Evolutionary conservation across 139 green algal genomes (phyloP).

Genomic region (Cymbomonas tetramitiformis): DNA sequence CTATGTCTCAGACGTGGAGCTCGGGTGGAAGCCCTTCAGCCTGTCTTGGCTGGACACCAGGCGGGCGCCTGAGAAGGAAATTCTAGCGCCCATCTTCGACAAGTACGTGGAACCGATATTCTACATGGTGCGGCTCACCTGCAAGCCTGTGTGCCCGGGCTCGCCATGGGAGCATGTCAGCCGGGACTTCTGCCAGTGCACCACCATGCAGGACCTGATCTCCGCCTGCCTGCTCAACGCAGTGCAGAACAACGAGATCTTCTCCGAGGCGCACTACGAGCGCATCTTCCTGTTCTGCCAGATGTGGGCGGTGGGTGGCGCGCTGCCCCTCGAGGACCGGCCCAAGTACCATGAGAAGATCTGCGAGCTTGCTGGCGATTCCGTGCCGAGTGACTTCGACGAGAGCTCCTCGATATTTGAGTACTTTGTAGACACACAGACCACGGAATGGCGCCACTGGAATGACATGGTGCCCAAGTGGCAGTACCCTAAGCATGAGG

Average conservation of each 20-base stretch:
- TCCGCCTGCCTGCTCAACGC: slow-evolving; percentile 39
- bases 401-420: slow-evolving; percentile 70
- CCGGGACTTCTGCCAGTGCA: slow-evolving; percentile 2
- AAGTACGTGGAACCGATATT: slow-evolving; percentile 63
- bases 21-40: slow-evolving; percentile 73
- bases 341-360: slow-evolving; percentile 51
- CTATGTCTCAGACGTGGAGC: slow-evolving; percentile 75
- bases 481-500: slow-evolving; percentile 56
- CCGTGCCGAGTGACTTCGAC: slow-evolving; percentile 29
- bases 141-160: slow-evolving; percentile 23
- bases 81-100: slow-evolving; percentile 58
- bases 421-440: slow-evolving; percentile 54
- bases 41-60: slow-evolving; percentile 59
- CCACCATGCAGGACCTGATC: slow-evolving; percentile 59
- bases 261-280: slow-evolving; percentile 48
- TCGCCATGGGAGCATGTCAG: neutral
- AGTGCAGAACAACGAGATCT: slow-evolving; percentile 18
- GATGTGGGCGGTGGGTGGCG: slow-evolving; percentile 65
- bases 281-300: slow-evolving; percentile 73
- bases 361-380: slow-evolving; percentile 24
- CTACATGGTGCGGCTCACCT: slow-evolving; percentile 51
- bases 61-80: slow-evolving; percentile 32
- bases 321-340: slow-evolving; percentile 64
- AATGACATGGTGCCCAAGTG: slow-evolving; percentile 53
- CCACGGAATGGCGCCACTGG: slow-evolving; percentile 64